phyloP scores from a whole-genome alignment of 1,284 basidiomycete species.

The Gomphus sp. region DNA sequence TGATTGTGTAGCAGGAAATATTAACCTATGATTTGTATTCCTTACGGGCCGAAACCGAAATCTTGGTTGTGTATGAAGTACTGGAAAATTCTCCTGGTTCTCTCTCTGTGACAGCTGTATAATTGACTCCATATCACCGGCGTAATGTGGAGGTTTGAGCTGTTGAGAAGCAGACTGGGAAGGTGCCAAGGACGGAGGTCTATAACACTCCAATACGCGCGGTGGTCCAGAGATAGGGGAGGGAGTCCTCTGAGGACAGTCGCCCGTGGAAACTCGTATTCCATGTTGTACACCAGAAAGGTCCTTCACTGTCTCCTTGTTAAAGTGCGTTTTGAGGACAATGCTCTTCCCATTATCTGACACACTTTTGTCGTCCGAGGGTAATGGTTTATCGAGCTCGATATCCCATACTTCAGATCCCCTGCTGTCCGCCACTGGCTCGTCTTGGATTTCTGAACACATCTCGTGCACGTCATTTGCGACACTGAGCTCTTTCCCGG shows the following conservation, averaged over 20 bases:
- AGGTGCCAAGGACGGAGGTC: neutral
- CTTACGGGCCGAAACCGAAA: neutral
- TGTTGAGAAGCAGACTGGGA: neutral
- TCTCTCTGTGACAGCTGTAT: neutral
- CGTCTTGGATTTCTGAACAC: neutral
- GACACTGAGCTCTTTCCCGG: neutral
- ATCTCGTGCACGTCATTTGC: neutral
- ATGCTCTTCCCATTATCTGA: neutral
- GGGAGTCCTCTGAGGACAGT: neutral
- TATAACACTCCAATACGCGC: neutral
- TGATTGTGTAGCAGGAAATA: neutral
- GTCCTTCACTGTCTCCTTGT: neutral
- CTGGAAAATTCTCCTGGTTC: neutral
- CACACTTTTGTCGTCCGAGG: slow-evolving; percentile 9
- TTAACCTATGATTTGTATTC: neutral
- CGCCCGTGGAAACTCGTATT: neutral
- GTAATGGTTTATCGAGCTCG: slow-evolving; percentile 32
- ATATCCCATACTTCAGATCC: slow-evolving; percentile 60
- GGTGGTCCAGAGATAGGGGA: neutral
- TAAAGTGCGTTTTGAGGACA: neutral
- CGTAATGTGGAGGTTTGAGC: neutral
- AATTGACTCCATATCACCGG: neutral
- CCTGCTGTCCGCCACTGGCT: neutral
- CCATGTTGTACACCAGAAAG: neutral
- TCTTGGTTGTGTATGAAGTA: neutral